These are phyloP conservation scores for Oligophagozyma castellii DNA, from an alignment of 1,139 yeast species.

Conservation along the genomic window DNA sequence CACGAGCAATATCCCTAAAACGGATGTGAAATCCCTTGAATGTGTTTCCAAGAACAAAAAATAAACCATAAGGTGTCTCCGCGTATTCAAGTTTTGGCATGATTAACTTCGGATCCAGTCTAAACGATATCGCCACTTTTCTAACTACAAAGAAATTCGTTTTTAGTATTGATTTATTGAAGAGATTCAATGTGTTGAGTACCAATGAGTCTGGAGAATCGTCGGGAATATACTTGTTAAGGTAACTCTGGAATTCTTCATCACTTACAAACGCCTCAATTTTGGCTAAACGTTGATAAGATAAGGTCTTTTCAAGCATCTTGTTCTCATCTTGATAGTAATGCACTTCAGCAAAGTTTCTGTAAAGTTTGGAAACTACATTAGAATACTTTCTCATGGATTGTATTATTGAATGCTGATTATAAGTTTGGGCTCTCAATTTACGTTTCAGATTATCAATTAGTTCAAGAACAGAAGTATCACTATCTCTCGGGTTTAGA, in stretches of 20 bases:
- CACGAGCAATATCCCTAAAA: constrained; percentile 94
- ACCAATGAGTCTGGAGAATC: constrained; percentile 73
- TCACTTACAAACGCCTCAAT: constrained; percentile 64
- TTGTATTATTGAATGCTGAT: constrained; percentile 72
- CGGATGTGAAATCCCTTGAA: constrained; percentile 96
- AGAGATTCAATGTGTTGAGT: constrained; percentile 65
- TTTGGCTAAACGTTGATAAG: constrained; percentile 75
- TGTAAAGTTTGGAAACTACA: constrained; percentile 70
- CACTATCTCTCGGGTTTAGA: constrained; percentile 15
- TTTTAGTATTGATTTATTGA: constrained; percentile 79
- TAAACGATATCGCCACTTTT: constrained; percentile 87
- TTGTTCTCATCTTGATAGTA: constrained; percentile 46
- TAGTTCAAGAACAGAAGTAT: constrained; percentile 51
- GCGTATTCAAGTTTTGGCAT: constrained; percentile 82
- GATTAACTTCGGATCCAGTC: constrained; percentile 67
- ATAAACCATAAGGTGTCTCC: constrained; percentile 87
- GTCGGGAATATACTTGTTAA: constrained; percentile 56
- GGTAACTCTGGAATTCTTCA: constrained; percentile 56
- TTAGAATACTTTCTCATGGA: constrained; percentile 59
- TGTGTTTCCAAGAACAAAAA: constrained; percentile 90
- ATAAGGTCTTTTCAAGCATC: constrained; percentile 60
- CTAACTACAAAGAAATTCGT: constrained; percentile 91
- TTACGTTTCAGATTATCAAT: constrained; percentile 74
- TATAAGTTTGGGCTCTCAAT: constrained; percentile 84
- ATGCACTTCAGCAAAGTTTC: constrained; percentile 86